Percentiles rank a stretch among this genome's conserved stretches.
These are phyloP conservation scores for Fusarium anguioides DNA, from an alignment of 2,329 filamentous ascomycete genomes.

Conservation along the genomic window DNA sequence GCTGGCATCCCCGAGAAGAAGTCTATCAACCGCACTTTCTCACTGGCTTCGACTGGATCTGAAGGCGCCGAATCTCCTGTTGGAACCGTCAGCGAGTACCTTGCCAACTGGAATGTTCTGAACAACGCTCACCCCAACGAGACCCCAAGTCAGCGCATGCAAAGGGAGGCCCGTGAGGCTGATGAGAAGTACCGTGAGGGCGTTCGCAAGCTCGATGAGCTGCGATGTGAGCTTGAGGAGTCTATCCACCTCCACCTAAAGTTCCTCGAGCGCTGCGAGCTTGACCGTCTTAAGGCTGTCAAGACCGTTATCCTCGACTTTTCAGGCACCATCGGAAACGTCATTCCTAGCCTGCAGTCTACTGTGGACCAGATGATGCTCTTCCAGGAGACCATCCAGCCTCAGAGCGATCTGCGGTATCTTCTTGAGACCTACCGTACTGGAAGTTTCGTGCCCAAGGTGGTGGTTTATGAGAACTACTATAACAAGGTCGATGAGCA, in stretches of 20 bases:
- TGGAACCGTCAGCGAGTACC: conserved; percentile 86
- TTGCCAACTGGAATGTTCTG: conserved; percentile 92
- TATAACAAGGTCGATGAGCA: conserved; percentile 98
- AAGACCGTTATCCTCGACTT: conserved; percentile 98
- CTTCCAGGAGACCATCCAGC: conserved; percentile 99
- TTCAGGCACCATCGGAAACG: conserved; percentile 95
- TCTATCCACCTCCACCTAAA: conserved; percentile 91
- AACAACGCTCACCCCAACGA: conserved; percentile 89
- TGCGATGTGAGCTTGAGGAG: conserved; percentile 95
- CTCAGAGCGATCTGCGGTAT: conserved; percentile 88
- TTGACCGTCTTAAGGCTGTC: conserved; percentile 96
- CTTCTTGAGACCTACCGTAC: conserved; percentile 97
- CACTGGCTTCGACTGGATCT: conserved; percentile 70
- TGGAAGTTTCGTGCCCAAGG: conserved; percentile 88
- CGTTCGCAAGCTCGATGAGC: conserved; percentile 86
- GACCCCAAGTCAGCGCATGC: conserved; percentile 85
- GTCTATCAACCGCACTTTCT: conserved; percentile 78
- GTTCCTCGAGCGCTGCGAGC: conserved; percentile 96
- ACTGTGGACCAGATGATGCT: conserved; percentile 99
- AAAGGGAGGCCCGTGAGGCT: conserved; percentile 87
- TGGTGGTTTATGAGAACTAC: conserved; percentile 97
- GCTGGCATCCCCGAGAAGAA: conserved; percentile 92
- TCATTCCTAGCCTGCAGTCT: conserved; percentile 94
- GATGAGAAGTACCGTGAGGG: conserved; percentile 93
- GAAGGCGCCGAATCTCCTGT: conserved; percentile 78